These are phyloP conservation scores for Cercospora nicotianae DNA, from an alignment of 2,329 filamentous ascomycete genomes.

Conservation along the genomic window DNA sequence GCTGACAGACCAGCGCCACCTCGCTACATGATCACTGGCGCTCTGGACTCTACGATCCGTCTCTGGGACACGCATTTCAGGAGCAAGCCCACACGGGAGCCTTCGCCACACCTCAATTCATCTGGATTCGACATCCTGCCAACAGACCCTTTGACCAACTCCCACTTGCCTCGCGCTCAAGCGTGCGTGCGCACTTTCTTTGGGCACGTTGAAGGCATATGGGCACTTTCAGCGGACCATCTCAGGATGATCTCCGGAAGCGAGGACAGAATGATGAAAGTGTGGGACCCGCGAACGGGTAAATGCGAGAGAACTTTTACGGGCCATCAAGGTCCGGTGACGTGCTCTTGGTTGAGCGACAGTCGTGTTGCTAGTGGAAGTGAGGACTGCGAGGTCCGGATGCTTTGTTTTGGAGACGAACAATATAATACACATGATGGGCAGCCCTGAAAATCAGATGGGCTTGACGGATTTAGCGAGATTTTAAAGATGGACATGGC, in stretches of 20 bases:
- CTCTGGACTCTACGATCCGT: conserved; percentile 85
- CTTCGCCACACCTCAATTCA: conserved; percentile 16
- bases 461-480: background rate
- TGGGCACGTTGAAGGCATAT: conserved; percentile 93
- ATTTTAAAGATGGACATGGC: background rate
- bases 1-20: conserved; percentile 70
- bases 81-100: conserved; percentile 14
- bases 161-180: conserved; percentile 36
- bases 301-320: conserved; percentile 91
- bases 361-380: conserved; percentile 86
- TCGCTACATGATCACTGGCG: conserved; percentile 88
- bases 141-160: conserved; percentile 39
- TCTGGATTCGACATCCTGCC: conserved; percentile 32
- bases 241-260: conserved; percentile 84
- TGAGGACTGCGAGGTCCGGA: conserved; percentile 86
- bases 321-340: conserved; percentile 86
- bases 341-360: conserved; percentile 88
- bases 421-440: conserved; percentile 6
- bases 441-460: background rate
- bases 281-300: conserved; percentile 89
- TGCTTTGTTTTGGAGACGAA: conserved; percentile 48
- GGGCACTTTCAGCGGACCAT: conserved; percentile 87
- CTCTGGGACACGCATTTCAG: conserved; percentile 74
- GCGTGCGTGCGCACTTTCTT: conserved; percentile 90
- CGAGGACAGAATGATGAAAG: conserved; percentile 92